These are phyloP conservation scores for Dactylonectria estremocensis DNA, from an alignment of 2,329 filamentous ascomycete genomes.

Conservation along the genomic window DNA sequence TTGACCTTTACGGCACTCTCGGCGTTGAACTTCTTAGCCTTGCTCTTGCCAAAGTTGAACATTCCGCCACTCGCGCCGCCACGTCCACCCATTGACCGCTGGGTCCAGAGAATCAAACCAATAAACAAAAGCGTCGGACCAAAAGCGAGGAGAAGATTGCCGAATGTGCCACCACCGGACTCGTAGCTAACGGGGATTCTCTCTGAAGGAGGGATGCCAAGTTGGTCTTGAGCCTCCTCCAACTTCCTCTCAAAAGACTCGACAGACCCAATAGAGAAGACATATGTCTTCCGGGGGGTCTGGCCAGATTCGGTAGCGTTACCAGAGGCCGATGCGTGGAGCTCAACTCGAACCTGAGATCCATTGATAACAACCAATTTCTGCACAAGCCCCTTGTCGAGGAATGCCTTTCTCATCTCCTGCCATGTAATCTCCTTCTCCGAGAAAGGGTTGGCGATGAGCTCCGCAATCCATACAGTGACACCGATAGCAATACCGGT, in stretches of 20 bases:
- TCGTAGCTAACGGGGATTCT: constrained; percentile 94
- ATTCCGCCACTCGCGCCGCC: constrained; percentile 80
- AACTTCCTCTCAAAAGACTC: constrained; percentile 93
- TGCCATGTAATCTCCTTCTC: constrained; percentile 94
- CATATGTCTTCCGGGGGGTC: constrained; percentile 68
- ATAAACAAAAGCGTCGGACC: constrained; percentile 91
- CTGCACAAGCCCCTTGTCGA: constrained; percentile 96
- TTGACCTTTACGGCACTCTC: constrained; percentile 97
- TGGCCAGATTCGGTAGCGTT: constrained; percentile 48
- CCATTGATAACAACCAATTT: constrained; percentile 87
- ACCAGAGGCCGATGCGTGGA: constrained; percentile 77
- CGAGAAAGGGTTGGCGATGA: constrained; percentile 58
- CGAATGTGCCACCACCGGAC: constrained; percentile 81
- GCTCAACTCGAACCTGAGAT: constrained; percentile 81
- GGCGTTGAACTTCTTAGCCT: constrained; percentile 97
- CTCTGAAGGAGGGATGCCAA: constrained; percentile 88
- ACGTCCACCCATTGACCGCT: constrained; percentile 80
- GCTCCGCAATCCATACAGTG: constrained; percentile 65
- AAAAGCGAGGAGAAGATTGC: constrained; percentile 82
- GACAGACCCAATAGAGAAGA: constrained; percentile 95
- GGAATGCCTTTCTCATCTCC: constrained; percentile 92
- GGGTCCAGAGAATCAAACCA: constrained; percentile 85
- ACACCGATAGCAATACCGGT: constrained; percentile 64
- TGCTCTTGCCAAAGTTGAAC: constrained; percentile 96
- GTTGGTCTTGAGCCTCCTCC: constrained; percentile 88